Percentiles rank a stretch among this genome's conserved stretches.
phyloP scores from a whole-genome alignment of 2,329 filamentous ascomycete species.

The Diaporthe vexans region DNA sequence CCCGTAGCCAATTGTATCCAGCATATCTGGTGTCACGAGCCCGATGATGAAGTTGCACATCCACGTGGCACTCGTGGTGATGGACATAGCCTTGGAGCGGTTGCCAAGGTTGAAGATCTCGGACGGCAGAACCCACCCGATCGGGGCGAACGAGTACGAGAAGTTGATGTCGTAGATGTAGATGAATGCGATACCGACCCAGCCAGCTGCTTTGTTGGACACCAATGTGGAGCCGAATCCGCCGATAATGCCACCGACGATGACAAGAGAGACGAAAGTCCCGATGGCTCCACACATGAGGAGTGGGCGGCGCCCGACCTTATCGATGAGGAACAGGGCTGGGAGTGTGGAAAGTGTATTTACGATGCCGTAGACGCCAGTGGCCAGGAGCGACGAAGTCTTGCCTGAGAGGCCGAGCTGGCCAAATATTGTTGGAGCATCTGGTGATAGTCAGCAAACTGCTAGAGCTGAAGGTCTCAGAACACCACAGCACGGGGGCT shows the following conservation, averaged over 20 bases:
- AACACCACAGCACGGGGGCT: neutral
- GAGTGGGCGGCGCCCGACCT: conserved; percentile 67
- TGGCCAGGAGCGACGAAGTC: conserved; percentile 52
- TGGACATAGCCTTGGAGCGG: conserved; percentile 68
- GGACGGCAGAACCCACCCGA: conserved; percentile 66
- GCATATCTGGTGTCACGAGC: conserved; percentile 69
- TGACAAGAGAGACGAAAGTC: conserved; percentile 64
- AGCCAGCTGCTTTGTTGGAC: conserved; percentile 65
- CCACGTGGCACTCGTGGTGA: conserved; percentile 69
- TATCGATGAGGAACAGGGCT: conserved; percentile 68
- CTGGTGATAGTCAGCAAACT: neutral
- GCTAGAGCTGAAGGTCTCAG: neutral
- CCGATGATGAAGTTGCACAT: conserved; percentile 69
- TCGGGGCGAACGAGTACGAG: conserved; percentile 56
- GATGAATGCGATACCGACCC: conserved; percentile 71
- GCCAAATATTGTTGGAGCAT: conserved; percentile 58
- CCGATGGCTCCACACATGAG: conserved; percentile 69
- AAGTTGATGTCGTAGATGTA: conserved; percentile 65
- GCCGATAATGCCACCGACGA: conserved; percentile 67
- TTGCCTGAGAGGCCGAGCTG: conserved; percentile 48
- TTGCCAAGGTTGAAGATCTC: conserved; percentile 69
- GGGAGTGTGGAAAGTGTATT: conserved; percentile 69
- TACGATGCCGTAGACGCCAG: conserved; percentile 61
- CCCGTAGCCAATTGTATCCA: conserved; percentile 61
- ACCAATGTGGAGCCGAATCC: conserved; percentile 56